phyloP scores from a whole-genome alignment of 1,139 yeast species.

The Candida sojae region DNA sequence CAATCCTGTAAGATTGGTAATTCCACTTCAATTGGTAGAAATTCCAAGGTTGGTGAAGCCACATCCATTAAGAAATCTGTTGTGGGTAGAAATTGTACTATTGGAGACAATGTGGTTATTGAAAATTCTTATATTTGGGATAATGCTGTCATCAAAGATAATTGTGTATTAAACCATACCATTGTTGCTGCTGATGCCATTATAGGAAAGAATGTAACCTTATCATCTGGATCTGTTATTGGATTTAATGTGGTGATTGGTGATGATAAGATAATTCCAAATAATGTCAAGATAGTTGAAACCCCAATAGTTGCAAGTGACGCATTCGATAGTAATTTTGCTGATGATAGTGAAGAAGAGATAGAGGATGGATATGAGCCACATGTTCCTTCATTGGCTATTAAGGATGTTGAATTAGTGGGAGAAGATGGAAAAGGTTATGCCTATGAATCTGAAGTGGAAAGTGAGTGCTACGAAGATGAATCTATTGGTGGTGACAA shows the following conservation, averaged over 20 bases:
- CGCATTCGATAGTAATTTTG: constrained; percentile 22
- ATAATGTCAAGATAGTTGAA: constrained; percentile 54
- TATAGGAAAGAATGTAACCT: constrained; percentile 50
- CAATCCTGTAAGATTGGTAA: constrained; percentile 85
- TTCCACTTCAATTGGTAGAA: constrained; percentile 76
- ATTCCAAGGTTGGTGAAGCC: constrained; percentile 65
- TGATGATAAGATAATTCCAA: constrained; percentile 44
- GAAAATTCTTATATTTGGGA: constrained; percentile 87
- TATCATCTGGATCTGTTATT: constrained; percentile 75
- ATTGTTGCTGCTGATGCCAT: constrained; percentile 68
- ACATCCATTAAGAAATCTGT: constrained; percentile 62
- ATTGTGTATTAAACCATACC: constrained; percentile 55
- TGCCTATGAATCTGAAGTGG: constrained; percentile 50
- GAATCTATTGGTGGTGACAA: constrained; percentile 25
- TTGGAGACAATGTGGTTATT: constrained; percentile 75
- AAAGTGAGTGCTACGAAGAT: constrained; percentile 42
- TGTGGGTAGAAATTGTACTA: constrained; percentile 81
- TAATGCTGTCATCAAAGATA: constrained; percentile 69
- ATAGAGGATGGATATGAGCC: constrained; percentile 12
- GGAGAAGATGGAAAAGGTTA: constrained; percentile 65
- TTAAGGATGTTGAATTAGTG: constrained; percentile 42
- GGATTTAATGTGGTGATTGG: constrained; percentile 75
- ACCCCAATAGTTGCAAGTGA: constrained; percentile 40
- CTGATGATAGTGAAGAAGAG: constrained; percentile 28
- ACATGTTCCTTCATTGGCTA: constrained; percentile 9